Evolutionary conservation across 2,329 filamentous ascomycete genomes (phyloP).

Genomic region (Scopulariopsis brevicaulis): DNA sequence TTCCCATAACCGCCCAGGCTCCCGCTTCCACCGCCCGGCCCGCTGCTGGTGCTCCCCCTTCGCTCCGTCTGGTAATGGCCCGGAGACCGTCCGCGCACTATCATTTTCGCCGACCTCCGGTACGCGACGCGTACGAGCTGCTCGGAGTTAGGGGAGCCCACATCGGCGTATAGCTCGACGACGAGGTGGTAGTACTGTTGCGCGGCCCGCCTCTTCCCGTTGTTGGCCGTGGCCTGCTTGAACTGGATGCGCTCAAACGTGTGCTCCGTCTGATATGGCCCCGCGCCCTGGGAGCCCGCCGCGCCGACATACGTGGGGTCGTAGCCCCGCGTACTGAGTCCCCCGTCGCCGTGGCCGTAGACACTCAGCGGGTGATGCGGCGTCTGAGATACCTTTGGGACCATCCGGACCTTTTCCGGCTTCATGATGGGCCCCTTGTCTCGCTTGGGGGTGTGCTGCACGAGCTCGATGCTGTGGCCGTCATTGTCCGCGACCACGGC

Average conservation of each 20-base stretch:
- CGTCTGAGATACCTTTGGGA: constrained; percentile 50
- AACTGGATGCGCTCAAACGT: constrained; percentile 88
- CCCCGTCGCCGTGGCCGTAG: constrained; percentile 17
- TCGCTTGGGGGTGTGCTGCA: constrained; percentile 85
- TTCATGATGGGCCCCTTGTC: constrained; percentile 76
- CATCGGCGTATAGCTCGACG: constrained; percentile 68
- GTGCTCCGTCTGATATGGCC: constrained; percentile 37
- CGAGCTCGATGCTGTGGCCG: constrained; percentile 68
- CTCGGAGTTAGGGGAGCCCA: constrained; percentile 35
- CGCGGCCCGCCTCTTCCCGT: constrained; percentile 78
- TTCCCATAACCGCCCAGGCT: constrained; percentile 38
- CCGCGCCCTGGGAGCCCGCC: constrained; percentile 15
- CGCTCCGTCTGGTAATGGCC: constrained; percentile 68
- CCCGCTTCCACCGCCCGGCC: constrained; percentile 52
- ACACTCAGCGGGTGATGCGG: constrained; percentile 29
- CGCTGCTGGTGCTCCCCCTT: constrained; percentile 57
- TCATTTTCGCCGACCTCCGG: constrained; percentile 67
- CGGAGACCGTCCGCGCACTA: constrained; percentile 75
- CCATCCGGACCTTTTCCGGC: constrained; percentile 57
- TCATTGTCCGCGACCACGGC: constrained; percentile 69
- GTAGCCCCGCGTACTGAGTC: constrained; percentile 17
- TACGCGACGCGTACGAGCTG: constrained; percentile 62
- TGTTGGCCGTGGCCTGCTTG: constrained; percentile 88
- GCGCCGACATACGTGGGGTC: constrained; percentile 21
- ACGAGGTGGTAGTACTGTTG: constrained; percentile 92